Evolutionary conservation across 495 filamentous ascomycete genomes (phyloP), one percentile per base, ranked within the genome.

Genomic region (Neurospora tetraspora): DNA sequence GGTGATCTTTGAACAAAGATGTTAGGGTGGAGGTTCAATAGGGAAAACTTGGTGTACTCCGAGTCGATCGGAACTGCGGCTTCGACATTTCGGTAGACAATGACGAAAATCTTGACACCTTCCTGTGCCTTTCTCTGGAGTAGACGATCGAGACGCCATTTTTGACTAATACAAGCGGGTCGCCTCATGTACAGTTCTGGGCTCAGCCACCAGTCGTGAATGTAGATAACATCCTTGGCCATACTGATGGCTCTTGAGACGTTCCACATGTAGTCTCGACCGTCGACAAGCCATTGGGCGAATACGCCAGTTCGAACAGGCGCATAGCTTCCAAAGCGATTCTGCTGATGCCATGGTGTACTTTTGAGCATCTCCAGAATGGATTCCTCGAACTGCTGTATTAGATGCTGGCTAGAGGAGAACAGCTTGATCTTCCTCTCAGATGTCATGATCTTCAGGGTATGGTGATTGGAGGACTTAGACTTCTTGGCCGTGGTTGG

Each of bases 171-270:
- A 20, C 94, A 95, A 23, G 96, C 93, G 43, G 96, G 96, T 40
- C 96, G 88, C 47, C 96, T 89, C 90, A 99, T 91, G 82, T 99
- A 99, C 36, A 99, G 82, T 81, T 99, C 96, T 6, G 96, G 96
- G 76, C 93, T 97, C 71, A 99, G 79, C 96, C 96, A 99, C 96
- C 96, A 99, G 80, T 98, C 96, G 80, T 99, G 96, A 70, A 99
- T 99, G 81, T 98, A 98, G 73, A 99, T 94, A 43, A 99, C 96
- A 84, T 99, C 96, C 78, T 93, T 93, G 12, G 96, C 96, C 89
- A 97, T 97, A 80, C 91, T 97, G 80, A 99, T 98, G 3, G 96
- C 96, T 70, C 96, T 89, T 7, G 94, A 97, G 8, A 98, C 94
- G 76, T 97, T 94, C 96, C 96, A 99, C 95, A 98, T 98, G 82